These are phyloP conservation scores for Teratosphaeria gauchensis DNA, from an alignment of 2,329 filamentous ascomycete species.

Conservation along the genomic window DNA sequence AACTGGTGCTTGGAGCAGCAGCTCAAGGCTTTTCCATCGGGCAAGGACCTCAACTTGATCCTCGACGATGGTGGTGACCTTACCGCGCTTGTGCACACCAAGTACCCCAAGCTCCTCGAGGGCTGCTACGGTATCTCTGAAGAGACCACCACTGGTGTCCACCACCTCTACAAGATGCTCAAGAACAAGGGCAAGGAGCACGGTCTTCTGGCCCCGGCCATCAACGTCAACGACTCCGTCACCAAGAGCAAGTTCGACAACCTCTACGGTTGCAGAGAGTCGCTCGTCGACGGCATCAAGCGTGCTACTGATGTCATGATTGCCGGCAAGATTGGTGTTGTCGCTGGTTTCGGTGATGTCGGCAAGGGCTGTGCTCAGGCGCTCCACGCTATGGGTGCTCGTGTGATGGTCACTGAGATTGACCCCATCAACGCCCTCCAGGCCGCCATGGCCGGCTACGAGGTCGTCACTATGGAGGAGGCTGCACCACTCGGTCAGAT, in stretches of 20 bases:
- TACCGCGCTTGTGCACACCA: conserved; percentile 89
- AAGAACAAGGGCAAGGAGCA: conserved; percentile 62
- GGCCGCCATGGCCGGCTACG: conserved; percentile 92
- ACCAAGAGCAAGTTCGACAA: conserved; percentile 99
- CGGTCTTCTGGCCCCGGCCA: conserved; percentile 76
- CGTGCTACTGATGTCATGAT: conserved; percentile 99
- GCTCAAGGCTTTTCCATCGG: conserved; percentile 90
- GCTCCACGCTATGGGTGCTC: conserved; percentile 93
- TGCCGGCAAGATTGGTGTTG: conserved; percentile 95
- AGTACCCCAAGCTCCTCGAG: conserved; percentile 98
- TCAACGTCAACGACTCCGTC: conserved; percentile 99
- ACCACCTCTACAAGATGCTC: conserved; percentile 98
- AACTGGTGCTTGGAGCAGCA: conserved; percentile 99
- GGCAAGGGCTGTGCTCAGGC: conserved; percentile 97
- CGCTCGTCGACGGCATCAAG: conserved; percentile 98
- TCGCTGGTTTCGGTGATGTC: conserved; percentile 97
- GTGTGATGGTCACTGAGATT: conserved; percentile 91
- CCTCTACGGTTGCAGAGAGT: conserved; percentile 98
- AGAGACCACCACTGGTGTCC: conserved; percentile 99
- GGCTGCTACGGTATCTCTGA: conserved; percentile 97
- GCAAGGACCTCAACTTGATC: conserved; percentile 95
- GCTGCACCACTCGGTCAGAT: conserved; percentile 83
- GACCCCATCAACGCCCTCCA: conserved; percentile 99
- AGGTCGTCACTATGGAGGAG: conserved; percentile 98
- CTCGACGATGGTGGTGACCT: conserved; percentile 98